These are phyloP conservation scores for Simplicillium aogashimaense DNA, from an alignment of 2,329 filamentous ascomycete species.

Conservation along the genomic window DNA sequence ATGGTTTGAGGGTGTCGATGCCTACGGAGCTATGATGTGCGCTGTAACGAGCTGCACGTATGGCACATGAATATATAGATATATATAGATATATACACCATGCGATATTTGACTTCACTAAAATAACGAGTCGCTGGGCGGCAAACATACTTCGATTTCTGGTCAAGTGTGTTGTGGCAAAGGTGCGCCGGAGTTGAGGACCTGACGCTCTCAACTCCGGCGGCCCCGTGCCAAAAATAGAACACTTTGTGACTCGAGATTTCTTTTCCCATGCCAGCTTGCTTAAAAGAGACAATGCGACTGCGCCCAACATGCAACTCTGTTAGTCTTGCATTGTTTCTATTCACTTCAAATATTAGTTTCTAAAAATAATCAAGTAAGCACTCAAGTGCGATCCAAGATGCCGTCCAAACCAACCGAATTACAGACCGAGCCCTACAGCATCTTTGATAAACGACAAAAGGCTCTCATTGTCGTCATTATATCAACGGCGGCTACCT, in stretches of 20 bases:
- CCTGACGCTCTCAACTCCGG: background rate
- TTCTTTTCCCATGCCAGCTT: too few relatives aligned
- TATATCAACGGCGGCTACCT: conserved; percentile 39
- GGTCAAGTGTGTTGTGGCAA: background rate
- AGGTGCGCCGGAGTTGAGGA: background rate
- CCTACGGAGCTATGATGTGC: conserved; percentile 44
- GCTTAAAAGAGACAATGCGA: too few relatives aligned
- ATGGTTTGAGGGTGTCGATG: conserved; percentile 41
- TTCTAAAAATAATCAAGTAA: too few relatives aligned
- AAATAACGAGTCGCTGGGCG: too few relatives aligned
- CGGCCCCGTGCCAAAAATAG: too few relatives aligned
- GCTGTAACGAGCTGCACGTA: conserved; percentile 36
- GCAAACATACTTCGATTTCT: too few relatives aligned
- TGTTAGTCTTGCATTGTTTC: background rate
- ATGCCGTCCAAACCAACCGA: conserved; percentile 1
- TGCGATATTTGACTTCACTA: too few relatives aligned
- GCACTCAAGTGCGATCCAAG: conserved; percentile 1
- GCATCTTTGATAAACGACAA: conserved; percentile 39
- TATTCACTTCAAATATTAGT: too few relatives aligned
- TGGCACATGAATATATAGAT: conserved; percentile 18
- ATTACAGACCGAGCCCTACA: conserved; percentile 24
- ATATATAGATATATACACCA: too few relatives aligned
- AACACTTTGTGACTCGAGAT: too few relatives aligned
- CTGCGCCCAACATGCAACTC: background rate
- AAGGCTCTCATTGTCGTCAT: conserved; percentile 35